Evolutionary conservation across 2,329 filamentous ascomycete species (phyloP).

Genomic region (Fusarium anguioides): DNA sequence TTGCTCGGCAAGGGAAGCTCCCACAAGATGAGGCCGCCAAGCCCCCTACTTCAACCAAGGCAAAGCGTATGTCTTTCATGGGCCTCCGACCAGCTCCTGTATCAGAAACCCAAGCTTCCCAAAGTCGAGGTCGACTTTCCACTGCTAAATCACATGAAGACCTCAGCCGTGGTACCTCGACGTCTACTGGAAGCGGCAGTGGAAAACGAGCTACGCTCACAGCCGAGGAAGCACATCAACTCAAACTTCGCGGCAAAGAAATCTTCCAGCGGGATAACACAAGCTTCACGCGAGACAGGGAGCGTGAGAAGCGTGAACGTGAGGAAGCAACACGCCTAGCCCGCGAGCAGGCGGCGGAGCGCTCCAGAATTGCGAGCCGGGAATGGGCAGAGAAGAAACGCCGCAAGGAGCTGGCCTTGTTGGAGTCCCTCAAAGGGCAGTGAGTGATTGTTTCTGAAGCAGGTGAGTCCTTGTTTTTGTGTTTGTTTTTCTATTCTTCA

Average conservation of each 20-base stretch:
- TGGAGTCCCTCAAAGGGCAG: slow-evolving; percentile 23
- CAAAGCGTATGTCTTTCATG: slow-evolving; percentile 44
- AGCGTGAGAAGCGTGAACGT: slow-evolving; percentile 65
- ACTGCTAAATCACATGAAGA: slow-evolving; percentile 39
- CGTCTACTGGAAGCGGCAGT: slow-evolving; percentile 57
- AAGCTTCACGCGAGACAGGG: slow-evolving; percentile 57
- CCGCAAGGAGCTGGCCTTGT: slow-evolving; percentile 50
- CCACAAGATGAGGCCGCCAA: slow-evolving; percentile 43
- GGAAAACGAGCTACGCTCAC: slow-evolving; percentile 62
- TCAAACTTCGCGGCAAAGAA: slow-evolving; percentile 64
- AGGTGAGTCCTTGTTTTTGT: not conserved
- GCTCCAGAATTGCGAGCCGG: slow-evolving; percentile 67
- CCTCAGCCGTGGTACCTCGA: slow-evolving; percentile 56
- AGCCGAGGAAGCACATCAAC: slow-evolving; percentile 61
- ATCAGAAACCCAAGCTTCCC: slow-evolving; percentile 23
- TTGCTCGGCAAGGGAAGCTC: slow-evolving; percentile 62
- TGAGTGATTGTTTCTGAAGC: not conserved
- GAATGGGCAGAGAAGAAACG: slow-evolving; percentile 72
- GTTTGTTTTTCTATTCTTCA: not conserved
- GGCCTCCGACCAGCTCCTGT: slow-evolving; percentile 7
- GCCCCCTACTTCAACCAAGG: slow-evolving; percentile 19
- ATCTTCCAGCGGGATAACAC: slow-evolving; percentile 64
- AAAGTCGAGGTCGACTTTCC: slow-evolving; percentile 46
- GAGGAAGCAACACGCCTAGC: slow-evolving; percentile 65
- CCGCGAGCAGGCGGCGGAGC: slow-evolving; percentile 70